phyloP scores from a whole-genome alignment of 1,284 basidiomycete species.

The Farysia itapuensis region DNA sequence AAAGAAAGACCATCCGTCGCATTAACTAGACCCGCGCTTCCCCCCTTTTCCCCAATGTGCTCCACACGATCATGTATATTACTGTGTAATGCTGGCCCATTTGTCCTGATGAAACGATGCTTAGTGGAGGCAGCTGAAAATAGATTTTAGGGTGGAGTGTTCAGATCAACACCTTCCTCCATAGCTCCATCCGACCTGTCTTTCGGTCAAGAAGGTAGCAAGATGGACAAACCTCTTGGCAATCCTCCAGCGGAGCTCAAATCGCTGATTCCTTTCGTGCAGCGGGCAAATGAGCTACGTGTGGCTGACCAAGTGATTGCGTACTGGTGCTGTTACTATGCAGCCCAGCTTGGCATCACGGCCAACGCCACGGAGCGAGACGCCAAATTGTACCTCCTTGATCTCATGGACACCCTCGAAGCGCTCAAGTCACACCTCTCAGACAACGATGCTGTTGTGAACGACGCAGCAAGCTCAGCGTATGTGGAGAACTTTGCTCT shows the following conservation, averaged over 20 bases:
- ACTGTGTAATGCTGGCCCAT: too few species aligned
- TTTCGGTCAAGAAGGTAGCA: too few species aligned
- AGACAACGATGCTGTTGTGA: conserved; percentile 77
- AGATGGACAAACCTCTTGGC: conserved; percentile 26
- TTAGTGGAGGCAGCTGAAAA: too few species aligned
- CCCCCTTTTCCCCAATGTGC: too few species aligned
- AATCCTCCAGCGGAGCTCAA: conserved; percentile 57
- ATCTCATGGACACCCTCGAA: conserved; percentile 78
- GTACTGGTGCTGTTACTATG: conserved; percentile 94
- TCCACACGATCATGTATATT: too few species aligned
- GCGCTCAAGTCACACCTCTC: conserved; percentile 75
- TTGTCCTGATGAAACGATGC: too few species aligned
- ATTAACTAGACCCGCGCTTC: too few species aligned
- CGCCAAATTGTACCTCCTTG: conserved; percentile 72
- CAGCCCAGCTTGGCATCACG: conserved; percentile 79
- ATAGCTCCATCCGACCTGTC: too few species aligned
- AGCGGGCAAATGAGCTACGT: conserved; percentile 81
- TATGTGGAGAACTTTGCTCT: conserved; percentile 94
- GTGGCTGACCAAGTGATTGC: conserved; percentile 79
- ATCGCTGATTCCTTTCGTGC: conserved; percentile 75
- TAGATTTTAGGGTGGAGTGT: too few species aligned
- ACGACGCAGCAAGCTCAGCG: conserved; percentile 78
- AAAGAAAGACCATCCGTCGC: conserved; percentile 52
- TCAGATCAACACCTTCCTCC: too few species aligned
- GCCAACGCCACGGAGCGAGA: conserved; percentile 67